Percentiles rank a stretch among this genome's conserved stretches.
These are phyloP conservation scores for Dictyostelium purpureum DNA, from an alignment of 78 protist species.

Conservation along the genomic window DNA sequence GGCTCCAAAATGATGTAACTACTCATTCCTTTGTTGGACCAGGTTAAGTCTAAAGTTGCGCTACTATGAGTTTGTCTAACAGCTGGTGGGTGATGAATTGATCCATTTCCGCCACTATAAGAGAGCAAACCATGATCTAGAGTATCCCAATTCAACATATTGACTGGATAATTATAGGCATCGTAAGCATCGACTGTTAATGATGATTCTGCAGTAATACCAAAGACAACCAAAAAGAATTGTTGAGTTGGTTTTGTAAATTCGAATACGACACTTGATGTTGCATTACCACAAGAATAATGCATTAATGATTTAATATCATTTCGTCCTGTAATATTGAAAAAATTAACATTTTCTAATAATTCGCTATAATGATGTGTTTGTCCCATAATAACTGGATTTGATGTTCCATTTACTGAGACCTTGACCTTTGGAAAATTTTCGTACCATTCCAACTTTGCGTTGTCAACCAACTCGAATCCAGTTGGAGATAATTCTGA, in stretches of 20 bases:
- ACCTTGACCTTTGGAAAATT: conserved; percentile 16
- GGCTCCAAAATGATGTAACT: conserved; percentile 28
- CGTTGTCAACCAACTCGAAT: neutral
- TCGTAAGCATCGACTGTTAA: conserved; percentile 2
- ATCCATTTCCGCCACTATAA: too few species aligned
- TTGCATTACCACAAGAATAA: conserved; percentile 18
- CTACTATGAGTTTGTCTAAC: neutral
- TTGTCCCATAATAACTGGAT: conserved; percentile 27
- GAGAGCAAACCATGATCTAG: conserved; percentile 31
- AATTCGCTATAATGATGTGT: neutral
- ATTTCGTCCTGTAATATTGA: conserved; percentile 10
- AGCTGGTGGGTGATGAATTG: neutral
- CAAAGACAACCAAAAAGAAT: conserved; percentile 16
- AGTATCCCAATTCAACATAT: conserved; percentile 40
- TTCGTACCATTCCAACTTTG: neutral
- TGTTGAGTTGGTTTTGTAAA: neutral
- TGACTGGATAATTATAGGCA: conserved; percentile 17
- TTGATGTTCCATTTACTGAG: neutral
- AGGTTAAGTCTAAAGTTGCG: neutral
- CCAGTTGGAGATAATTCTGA: conserved; percentile 16
- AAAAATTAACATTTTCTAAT: neutral
- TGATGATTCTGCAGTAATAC: neutral
- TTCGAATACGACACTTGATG: neutral
- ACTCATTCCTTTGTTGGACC: conserved; percentile 8
- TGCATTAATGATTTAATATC: conserved; percentile 34